Conservation (phyloP, 345 rosid genomes). For the Heritiera fomes region DNA sequence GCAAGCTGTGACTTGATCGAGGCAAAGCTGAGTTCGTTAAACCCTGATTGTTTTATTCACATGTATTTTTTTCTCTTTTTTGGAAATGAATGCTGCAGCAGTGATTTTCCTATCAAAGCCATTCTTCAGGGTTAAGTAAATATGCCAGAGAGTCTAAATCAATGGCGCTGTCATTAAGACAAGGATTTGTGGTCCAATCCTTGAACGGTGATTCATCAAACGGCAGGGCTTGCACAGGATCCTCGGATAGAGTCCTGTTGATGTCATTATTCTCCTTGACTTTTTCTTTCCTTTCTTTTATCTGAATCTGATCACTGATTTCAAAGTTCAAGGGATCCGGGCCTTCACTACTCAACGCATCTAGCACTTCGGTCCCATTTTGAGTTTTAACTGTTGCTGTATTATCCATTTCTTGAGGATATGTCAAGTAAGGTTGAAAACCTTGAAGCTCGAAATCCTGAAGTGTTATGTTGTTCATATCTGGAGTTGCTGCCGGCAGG, state of each 20-base stretch:
- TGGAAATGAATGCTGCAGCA: background rate
- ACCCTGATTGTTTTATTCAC: background rate
- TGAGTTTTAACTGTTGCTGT: background rate
- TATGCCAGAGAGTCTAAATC: constrained; percentile 42
- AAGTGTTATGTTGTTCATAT: background rate
- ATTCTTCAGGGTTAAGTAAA: constrained; percentile 40
- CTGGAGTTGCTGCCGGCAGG: background rate
- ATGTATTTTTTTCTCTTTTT: too few species aligned
- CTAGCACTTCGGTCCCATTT: background rate
- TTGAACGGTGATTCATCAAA: constrained; percentile 6
- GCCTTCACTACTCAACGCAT: background rate
- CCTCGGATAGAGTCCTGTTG: background rate
- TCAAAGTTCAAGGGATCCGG: constrained; percentile 27
- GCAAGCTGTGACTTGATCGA: too few species aligned
- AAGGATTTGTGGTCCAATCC: constrained; percentile 27
- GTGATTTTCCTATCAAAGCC: constrained; percentile 25
- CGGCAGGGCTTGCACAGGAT: background rate
- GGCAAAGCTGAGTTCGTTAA: too few species aligned
- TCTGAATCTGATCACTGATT: background rate
- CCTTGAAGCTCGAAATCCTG: background rate
- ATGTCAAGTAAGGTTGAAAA: background rate
- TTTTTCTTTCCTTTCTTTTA: background rate
- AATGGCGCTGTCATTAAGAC: constrained; percentile 25
- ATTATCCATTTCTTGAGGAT: background rate
- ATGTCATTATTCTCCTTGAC: background rate